These are phyloP conservation scores for Hypoxylon rickii DNA, from an alignment of 495 filamentous ascomycete genomes.

Conservation along the genomic window DNA sequence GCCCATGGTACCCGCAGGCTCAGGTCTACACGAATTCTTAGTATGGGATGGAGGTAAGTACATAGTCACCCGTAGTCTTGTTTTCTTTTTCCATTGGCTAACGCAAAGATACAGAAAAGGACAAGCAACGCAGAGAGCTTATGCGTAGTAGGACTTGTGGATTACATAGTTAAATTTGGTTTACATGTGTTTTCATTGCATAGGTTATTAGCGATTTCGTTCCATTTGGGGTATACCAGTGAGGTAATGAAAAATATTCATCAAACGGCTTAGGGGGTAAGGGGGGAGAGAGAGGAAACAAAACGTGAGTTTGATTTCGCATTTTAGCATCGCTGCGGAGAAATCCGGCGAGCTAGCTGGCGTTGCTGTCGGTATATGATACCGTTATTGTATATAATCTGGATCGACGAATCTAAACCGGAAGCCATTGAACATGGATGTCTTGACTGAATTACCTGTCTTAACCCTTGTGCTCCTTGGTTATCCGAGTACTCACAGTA, in stretches of 20 bases:
- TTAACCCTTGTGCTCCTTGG: too few relatives aligned
- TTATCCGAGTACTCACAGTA: too few relatives aligned
- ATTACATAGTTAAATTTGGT: slow-evolving; percentile 47
- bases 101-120: slow-evolving; percentile 62
- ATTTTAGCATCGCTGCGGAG: neutral
- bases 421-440: neutral
- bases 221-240: slow-evolving; percentile 22
- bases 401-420: slow-evolving; percentile 5
- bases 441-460: neutral
- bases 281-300: slow-evolving; percentile 12
- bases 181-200: slow-evolving; percentile 16
- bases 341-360: slow-evolving; percentile 8
- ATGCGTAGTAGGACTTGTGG: slow-evolving; percentile 71
- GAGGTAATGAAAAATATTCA: slow-evolving; percentile 15
- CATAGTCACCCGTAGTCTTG: neutral
- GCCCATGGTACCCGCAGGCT: slow-evolving; percentile 92
- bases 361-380: slow-evolving; percentile 13
- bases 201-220: slow-evolving; percentile 23
- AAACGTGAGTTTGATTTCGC: slow-evolving; percentile 21
- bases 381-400: slow-evolving; percentile 15
- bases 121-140: slow-evolving; percentile 70
- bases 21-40: slow-evolving; percentile 89
- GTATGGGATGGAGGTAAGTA: slow-evolving; percentile 79
- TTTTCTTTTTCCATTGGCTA: slow-evolving; percentile 33
- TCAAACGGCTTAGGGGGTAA: slow-evolving; percentile 5